Base-by-base conservation (phyloP, 2,329 filamentous ascomycete species). In the Karstenula rhodostoma region DNA sequence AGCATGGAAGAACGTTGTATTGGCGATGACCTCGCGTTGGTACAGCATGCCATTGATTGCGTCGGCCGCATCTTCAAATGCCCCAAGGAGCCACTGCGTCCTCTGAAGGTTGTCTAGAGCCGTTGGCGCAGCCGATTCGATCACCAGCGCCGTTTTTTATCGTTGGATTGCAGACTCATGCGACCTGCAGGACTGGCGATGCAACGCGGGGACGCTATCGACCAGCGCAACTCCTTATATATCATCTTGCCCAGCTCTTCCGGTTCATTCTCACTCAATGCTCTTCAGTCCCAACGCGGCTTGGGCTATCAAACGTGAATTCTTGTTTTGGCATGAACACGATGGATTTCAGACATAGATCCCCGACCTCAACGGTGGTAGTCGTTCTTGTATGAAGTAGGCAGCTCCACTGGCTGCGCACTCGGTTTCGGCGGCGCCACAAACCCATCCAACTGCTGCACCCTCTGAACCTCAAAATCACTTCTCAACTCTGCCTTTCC, bases 401-500 rank as follows among this genome's bases (percentile, higher is more conserved):
- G 44, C 4, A 61, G 50, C 50, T 61, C 59, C 23, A 50, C 52
- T 19, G 59, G 59, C 23, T 37, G 51, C 22, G 44, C 43, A 52
- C 49, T 58, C 13, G 52, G 46, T 33, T 46, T 53, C 22, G 59
- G 56, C 55, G 61, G 35, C 23, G 58, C 61, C 5, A 57, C 35
- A 56, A 56, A 60, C n/a, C 56, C 51, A 22, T 54, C 51, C 37
- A 44, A 43, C 25, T 54, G 35, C 51, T 54, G 51, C 17, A 54
- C 37, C 15, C 19, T 33, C 15, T 23, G 51, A 4, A 43, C 37
- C 25, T 43, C 51, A 22, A 15, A 57, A 52, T 59, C 59, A 27
- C 56, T 25, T 19, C 51, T 27, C 1, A 58, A 25, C 35, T 55
- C 55, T 27, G 35, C 50, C 22, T 33, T 50, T 33, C 35, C 13